Evolutionary conservation across 2,329 filamentous ascomycete species (phyloP), one percentile per base, ranked within the genome.

Genomic region (Alternaria sp.): DNA sequence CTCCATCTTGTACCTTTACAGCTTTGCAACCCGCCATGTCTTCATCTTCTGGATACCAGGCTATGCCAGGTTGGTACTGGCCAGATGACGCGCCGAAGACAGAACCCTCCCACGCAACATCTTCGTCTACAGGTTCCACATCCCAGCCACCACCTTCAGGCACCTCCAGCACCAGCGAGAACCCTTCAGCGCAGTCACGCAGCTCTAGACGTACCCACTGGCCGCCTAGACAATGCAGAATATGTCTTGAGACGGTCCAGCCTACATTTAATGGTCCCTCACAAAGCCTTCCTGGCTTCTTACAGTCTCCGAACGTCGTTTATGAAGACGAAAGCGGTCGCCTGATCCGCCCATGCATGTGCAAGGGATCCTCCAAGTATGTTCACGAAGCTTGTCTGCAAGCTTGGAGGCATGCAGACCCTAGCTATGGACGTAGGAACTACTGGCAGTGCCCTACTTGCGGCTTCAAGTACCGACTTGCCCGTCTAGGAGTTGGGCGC

Each of bases 351-450:
- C 95, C 95, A 34, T 99, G 95, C 83, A 88, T 89, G 79, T 99
- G 95, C 84, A 96, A 92, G 80, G 95, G 95, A 51, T 92, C 91
- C 37, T 91, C 94, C 68, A 91, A 91, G 80, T 97, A 96, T 78
- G 93, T 98, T 24, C 95, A 99, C 77, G 92, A 97, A 77, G 90
- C 88, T 29, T 99, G 95, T 73, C 83, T 99, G 48, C 87, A 90
- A 70, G 83, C 86, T 10, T 98, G 93, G 92, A 87, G 95, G 67
- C 84, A 89, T 62, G 85, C 91, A 41, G 87, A 92, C 72, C 90
- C 91, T 0, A 71, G 83, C 39, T 84, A 86, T 65, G 80, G 81
- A 40, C 80, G 79, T 56, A 85, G 90, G 56, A 92, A 93, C 68
- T 96, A 88, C 74, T 97, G 90, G 86, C 85, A 91, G 70, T 98